phyloP scores from a whole-genome alignment of 495 filamentous ascomycete genomes.

The Podospora pseudocomata region DNA sequence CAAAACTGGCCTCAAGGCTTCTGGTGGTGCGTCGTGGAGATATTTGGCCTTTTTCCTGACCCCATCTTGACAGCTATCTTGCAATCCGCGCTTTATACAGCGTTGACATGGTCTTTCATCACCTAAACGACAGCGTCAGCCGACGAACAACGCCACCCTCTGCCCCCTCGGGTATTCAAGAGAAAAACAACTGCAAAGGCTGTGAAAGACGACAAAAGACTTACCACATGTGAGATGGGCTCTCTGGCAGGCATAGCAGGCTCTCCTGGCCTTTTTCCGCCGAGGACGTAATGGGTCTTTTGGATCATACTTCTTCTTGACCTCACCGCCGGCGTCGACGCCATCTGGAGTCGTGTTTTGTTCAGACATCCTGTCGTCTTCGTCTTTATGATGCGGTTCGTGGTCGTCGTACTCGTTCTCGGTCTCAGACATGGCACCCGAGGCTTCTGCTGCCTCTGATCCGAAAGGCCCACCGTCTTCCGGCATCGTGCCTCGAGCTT shows the following conservation, averaged over 20 bases:
- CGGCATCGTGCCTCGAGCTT: slow-evolving; percentile 46
- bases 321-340: slow-evolving; percentile 43
- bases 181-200: background rate
- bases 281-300: slow-evolving; percentile 85
- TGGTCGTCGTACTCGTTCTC: slow-evolving; percentile 52
- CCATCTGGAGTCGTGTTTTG: slow-evolving; percentile 45
- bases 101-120: slow-evolving; percentile 85
- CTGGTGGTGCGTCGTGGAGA: slow-evolving; percentile 89
- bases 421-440: slow-evolving; percentile 54
- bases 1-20: slow-evolving; percentile 55
- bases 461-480: slow-evolving; percentile 43
- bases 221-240: slow-evolving; percentile 98
- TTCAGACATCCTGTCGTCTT: slow-evolving; percentile 59
- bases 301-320: slow-evolving; percentile 61
- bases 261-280: slow-evolving; percentile 92
- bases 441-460: slow-evolving; percentile 49
- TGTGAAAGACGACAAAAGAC: slow-evolving; percentile 29
- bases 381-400: slow-evolving; percentile 45
- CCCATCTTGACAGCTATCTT: slow-evolving; percentile 88
- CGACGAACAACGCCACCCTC: background rate
- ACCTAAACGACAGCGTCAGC: slow-evolving; percentile 33
- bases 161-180: background rate
- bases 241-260: slow-evolving; percentile 94
- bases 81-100: slow-evolving; percentile 88
- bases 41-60: slow-evolving; percentile 99